Evolutionary conservation across 1,139 yeast genomes (phyloP).

Genomic region (Arxiozyma bovina): DNA sequence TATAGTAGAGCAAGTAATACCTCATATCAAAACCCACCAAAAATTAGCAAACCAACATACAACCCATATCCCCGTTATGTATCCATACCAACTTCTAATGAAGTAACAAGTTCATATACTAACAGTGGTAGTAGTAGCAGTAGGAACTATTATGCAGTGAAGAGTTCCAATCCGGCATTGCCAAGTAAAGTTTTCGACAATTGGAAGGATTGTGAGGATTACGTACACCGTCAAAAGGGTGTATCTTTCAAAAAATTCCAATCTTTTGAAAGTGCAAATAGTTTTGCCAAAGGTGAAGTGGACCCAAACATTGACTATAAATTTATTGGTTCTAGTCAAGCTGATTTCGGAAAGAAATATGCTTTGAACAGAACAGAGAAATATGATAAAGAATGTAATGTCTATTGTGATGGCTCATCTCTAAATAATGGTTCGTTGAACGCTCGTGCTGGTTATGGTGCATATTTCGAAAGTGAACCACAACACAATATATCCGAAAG

Average conservation of each 20-base stretch:
- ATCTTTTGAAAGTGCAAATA: conserved; percentile 33
- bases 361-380: conserved; percentile 4
- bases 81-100: conserved; percentile 2
- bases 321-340: conserved; percentile 14
- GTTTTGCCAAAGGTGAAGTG: conserved; percentile 26
- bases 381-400: conserved; percentile 10
- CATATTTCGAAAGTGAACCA: conserved; percentile 53
- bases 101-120: background rate
- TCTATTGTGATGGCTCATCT: conserved; percentile 71
- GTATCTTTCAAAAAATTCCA: conserved; percentile 42
- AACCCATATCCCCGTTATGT: background rate
- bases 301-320: conserved; percentile 15
- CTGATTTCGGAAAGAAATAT: conserved; percentile 12
- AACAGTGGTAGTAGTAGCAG: background rate
- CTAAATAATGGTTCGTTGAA: conserved; percentile 41
- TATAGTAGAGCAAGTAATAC: background rate
- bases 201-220: conserved; percentile 41
- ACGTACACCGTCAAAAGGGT: conserved; percentile 40
- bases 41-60: background rate
- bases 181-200: conserved; percentile 32
- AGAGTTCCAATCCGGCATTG: conserved; percentile 34
- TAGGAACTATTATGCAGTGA: conserved; percentile 29
- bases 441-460: conserved; percentile 63
- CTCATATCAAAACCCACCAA: background rate
- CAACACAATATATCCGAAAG: conserved; percentile 47